These are phyloP conservation scores for Musa schizocarpa DNA, from an alignment of 176 grass and related monocot species.

Conservation along the genomic window DNA sequence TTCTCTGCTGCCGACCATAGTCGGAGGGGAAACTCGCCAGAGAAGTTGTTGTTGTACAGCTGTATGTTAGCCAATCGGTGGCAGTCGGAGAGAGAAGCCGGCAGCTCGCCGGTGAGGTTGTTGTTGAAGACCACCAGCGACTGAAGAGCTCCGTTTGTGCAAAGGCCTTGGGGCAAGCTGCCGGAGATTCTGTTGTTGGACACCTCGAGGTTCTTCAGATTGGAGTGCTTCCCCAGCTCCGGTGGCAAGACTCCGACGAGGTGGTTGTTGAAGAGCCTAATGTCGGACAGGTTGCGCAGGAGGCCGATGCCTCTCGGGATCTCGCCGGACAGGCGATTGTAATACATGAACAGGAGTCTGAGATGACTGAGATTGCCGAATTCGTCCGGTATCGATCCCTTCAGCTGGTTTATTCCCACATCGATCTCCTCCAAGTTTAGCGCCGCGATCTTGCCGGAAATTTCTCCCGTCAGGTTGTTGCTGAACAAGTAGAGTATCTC, in stretches of 20 bases:
- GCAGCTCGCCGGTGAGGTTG: constrained; percentile 38
- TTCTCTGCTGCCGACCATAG: constrained; percentile 30
- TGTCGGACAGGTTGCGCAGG: neutral
- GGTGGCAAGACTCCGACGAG: constrained; percentile 8
- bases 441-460: neutral
- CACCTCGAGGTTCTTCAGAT: constrained; percentile 43
- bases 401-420: neutral
- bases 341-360: neutral
- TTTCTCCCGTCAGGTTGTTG: constrained; percentile 8
- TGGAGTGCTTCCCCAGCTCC: constrained; percentile 57
- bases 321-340: constrained; percentile 8
- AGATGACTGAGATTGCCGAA: constrained; percentile 9
- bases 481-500: neutral
- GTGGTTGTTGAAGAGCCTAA: constrained; percentile 13
- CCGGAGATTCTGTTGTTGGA: constrained; percentile 44
- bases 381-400: neutral
- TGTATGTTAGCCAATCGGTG: constrained; percentile 21
- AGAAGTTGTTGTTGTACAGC: constrained; percentile 56
- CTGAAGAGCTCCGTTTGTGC: constrained; percentile 24
- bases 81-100: constrained; percentile 32
- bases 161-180: constrained; percentile 33
- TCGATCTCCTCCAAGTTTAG: neutral
- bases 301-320: constrained; percentile 5
- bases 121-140: constrained; percentile 59
- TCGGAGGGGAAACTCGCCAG: constrained; percentile 36